Evolutionary conservation across 179 eudicot species (phyloP).

Genomic region (Nepenthes alata): DNA sequence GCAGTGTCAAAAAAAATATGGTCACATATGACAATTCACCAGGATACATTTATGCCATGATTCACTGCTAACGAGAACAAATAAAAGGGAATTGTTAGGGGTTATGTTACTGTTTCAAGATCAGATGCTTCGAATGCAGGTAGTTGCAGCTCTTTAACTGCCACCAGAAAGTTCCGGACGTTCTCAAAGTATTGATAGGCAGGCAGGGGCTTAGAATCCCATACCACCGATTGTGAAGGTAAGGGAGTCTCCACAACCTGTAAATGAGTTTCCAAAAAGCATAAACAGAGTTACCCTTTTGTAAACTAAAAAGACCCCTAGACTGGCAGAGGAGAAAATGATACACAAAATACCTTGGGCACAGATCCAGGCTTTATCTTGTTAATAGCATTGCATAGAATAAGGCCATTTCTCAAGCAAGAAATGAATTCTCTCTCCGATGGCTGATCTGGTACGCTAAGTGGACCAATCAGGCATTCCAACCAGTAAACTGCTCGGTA

Average conservation of each 20-base stretch:
- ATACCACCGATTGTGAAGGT: slow-evolving; percentile 26
- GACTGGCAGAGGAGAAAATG: background rate
- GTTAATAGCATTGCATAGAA: slow-evolving; percentile 76
- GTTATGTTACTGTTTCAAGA: slow-evolving; percentile 51
- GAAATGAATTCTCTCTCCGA: slow-evolving; percentile 77
- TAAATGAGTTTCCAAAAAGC: slow-evolving; percentile 2
- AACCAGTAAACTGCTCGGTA: slow-evolving; percentile 75
- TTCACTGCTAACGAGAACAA: background rate
- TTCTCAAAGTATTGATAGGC: slow-evolving; percentile 98
- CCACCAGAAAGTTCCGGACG: slow-evolving; percentile 66
- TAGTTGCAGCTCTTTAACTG: slow-evolving; percentile 53
- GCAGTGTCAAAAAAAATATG: too few relatives aligned
- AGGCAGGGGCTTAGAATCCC: slow-evolving; percentile 88
- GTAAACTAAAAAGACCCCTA: background rate
- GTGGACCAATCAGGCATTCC: slow-evolving; percentile 58
- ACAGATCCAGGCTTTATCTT: slow-evolving; percentile 78
- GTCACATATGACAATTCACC: too few relatives aligned
- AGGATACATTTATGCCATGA: background rate
- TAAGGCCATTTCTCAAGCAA: slow-evolving; percentile 85
- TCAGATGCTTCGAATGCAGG: slow-evolving; percentile 88
- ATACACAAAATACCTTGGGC: slow-evolving; percentile 45
- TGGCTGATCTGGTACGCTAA: slow-evolving; percentile 46
- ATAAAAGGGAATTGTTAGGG: background rate
- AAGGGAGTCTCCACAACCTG: slow-evolving; percentile 59
- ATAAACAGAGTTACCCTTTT: slow-evolving; percentile 6